Evolutionary conservation across 495 filamentous ascomycete genomes (phyloP), one percentile per base, ranked within the genome.

Genomic region (Xylaria longipes): DNA sequence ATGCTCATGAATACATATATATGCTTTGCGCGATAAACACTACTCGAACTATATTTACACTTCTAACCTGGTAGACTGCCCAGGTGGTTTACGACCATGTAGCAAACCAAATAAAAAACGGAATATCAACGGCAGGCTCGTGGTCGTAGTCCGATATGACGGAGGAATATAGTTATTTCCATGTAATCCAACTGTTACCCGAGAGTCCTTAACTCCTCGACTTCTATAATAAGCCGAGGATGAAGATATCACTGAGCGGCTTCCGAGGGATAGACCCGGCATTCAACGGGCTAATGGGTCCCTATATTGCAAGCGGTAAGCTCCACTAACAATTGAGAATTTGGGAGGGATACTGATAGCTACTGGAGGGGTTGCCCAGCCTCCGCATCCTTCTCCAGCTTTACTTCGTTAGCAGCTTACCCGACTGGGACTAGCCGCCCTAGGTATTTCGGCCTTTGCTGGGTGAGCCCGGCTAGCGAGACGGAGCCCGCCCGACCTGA

Each of bases 241-340:
- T 62, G 41, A 31, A 46, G 22, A 31, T n/a, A 39, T 65, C 14
- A 11, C 39, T 33, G 41, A 41, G 22, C 68, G 68, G 68, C 68
- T 70, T 70, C 33, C 31, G 58, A 63, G 41, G 68, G 68, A 43
- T 70, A 70, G 9, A 27, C 58, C 15, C 68, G 68, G 68, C 46
- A 70, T 64, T n/a, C 9, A 27, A 1, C 46, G 45, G 65, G 50
- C 20, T 20, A 39, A 39, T 62, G 58, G 58, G 11, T 0, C 1
- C 11, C 50, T 29, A 3, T 27, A 15, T 54, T 54, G 25, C 9
- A 12, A 12, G 22, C 11, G 11, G 2, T 11, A 15, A 29, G n/a
- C 50, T 25, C 50, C 50, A 29, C 50, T 29, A 52, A 52, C 48
- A 52, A 27, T 27, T n/a, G 39, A 41, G 39, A 1, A 6, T 41